These are phyloP conservation scores for Cordia subcordata DNA, from an alignment of 257 asterid species.

Conservation along the genomic window DNA sequence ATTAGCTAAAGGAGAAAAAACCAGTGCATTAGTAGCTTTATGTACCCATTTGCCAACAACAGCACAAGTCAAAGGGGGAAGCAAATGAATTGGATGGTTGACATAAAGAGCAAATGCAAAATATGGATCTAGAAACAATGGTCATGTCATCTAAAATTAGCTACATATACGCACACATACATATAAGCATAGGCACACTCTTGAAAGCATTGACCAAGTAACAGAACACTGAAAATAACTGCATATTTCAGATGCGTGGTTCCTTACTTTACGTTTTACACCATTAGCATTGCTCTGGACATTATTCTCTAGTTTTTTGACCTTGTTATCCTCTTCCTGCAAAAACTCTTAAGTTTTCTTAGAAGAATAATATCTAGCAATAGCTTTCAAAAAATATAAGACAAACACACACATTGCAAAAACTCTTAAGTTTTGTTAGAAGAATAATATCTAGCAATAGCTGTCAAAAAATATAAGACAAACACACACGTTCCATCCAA, in stretches of 20 bases:
- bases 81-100: too few species aligned
- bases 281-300: background rate
- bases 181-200: too few species aligned
- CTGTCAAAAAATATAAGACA: background rate
- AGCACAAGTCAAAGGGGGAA: too few species aligned
- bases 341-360: background rate
- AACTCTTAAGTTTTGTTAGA: background rate
- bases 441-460: background rate
- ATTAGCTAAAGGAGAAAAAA: too few species aligned
- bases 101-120: too few species aligned
- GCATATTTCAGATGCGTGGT: background rate
- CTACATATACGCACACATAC: too few species aligned
- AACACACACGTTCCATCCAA: background rate
- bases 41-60: too few species aligned
- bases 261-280: conserved; percentile 7
- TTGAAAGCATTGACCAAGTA: too few species aligned
- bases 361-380: background rate
- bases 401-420: background rate
- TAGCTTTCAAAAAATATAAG: background rate
- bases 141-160: too few species aligned
- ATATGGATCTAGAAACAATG: too few species aligned
- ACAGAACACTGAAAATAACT: background rate
- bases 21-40: too few species aligned
- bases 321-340: conserved; percentile 3
- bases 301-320: background rate